phyloP scores from a whole-genome alignment of 768 basidiomycete species.

The Kwoniella heveanensis region DNA sequence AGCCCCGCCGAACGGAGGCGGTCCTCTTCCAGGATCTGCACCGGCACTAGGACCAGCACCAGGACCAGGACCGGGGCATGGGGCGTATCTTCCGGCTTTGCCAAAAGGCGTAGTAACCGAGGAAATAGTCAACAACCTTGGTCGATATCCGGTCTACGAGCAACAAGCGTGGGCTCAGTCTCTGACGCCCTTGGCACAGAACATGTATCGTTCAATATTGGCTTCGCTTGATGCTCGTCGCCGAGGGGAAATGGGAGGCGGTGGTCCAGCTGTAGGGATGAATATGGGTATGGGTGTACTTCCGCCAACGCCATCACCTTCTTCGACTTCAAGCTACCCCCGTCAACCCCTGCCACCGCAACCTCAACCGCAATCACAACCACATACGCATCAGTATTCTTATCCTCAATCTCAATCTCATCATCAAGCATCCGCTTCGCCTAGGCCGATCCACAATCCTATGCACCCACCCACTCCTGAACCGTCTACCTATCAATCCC shows the following conservation, averaged over 20 bases:
- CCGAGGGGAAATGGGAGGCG: slow-evolving; percentile 2
- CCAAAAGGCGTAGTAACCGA: slow-evolving; percentile 46
- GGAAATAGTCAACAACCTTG: slow-evolving; percentile 46
- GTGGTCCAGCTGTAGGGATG: not conserved
- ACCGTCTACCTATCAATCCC: not conserved
- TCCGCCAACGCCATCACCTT: not conserved
- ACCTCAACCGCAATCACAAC: slow-evolving; percentile 7
- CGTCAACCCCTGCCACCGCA: slow-evolving; percentile 2
- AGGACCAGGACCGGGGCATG: not conserved
- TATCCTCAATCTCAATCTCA: not conserved
- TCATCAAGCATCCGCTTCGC: not conserved
- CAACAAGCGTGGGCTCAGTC: slow-evolving; percentile 43
- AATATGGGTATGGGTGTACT: not conserved
- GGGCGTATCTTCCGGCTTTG: slow-evolving; percentile 37
- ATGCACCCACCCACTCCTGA: not conserved
- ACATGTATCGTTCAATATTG: slow-evolving; percentile 40
- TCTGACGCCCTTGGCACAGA: slow-evolving; percentile 30
- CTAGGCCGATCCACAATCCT: not conserved
- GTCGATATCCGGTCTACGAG: slow-evolving; percentile 42
- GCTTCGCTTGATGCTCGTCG: slow-evolving; percentile 36
- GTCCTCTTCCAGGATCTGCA: not conserved
- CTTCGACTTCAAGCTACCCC: slow-evolving; percentile 5
- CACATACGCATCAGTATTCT: slow-evolving; percentile 2
- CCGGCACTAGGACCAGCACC: not conserved
- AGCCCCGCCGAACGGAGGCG: no score